Conservation (phyloP, 2,329 filamentous ascomycete genomes). For the Calcarisporium arbuscula region DNA sequence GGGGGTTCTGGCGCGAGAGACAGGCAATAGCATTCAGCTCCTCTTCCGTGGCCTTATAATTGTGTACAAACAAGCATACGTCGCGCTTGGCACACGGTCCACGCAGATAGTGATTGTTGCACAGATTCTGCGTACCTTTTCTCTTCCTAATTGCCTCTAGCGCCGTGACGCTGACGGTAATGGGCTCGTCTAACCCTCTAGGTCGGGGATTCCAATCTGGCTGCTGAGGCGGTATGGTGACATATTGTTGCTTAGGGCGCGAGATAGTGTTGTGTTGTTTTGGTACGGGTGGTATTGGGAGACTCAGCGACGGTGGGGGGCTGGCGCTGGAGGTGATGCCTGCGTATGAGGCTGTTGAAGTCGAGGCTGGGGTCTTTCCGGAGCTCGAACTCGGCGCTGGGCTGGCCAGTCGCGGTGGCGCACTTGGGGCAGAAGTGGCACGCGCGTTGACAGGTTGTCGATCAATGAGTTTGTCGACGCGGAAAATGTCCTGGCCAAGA, state of each 20-base stretch:
- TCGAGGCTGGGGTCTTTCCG: conserved; percentile 4
- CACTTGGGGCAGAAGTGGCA: conserved; percentile 1
- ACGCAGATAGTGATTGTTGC: conserved; percentile 56
- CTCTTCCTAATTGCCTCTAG: conserved; percentile 52
- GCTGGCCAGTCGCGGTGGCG: conserved; percentile 9
- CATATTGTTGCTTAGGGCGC: conserved; percentile 10
- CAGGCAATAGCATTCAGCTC: conserved; percentile 51
- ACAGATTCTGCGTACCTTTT: conserved; percentile 49
- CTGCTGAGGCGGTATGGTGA: conserved; percentile 21
- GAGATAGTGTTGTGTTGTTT: conserved; percentile 1
- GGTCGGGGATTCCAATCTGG: conserved; percentile 45
- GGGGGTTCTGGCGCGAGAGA: conserved; percentile 50
- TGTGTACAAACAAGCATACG: conserved; percentile 52
- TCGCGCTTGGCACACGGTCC: conserved; percentile 49
- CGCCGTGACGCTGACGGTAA: conserved; percentile 37
- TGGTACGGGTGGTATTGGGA: too few relatives aligned
- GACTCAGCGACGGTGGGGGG: conserved; percentile 33
- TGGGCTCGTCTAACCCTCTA: conserved; percentile 48
- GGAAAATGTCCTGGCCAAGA: conserved; percentile 44
- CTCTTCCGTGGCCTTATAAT: conserved; percentile 45
- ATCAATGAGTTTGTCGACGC: conserved; percentile 45
- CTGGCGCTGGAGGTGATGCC: conserved; percentile 33
- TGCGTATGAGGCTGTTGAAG: conserved; percentile 30
- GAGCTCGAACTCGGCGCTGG: conserved; percentile 11
- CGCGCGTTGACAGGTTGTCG: neutral